Evolutionary conservation across 73 alveolate species (phyloP), one percentile per base, ranked within the genome.

Genomic region (Halteria grandinella): DNA sequence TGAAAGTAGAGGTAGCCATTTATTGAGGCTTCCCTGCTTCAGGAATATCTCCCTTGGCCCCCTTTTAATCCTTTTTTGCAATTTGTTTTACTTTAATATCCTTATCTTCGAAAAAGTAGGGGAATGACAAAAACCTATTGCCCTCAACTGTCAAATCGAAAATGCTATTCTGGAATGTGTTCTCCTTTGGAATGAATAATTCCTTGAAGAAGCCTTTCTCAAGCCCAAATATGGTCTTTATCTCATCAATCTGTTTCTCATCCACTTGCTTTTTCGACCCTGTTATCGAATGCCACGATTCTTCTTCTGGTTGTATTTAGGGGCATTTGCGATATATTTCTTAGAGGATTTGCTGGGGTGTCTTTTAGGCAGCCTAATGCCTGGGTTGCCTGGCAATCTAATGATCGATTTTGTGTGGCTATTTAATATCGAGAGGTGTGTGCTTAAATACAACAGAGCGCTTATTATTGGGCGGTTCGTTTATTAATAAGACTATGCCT

Each of bases 381-480:
- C 43, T 4, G 3, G 51, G 14, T 7, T 44, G 69, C 6, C 24
- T 2, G 14, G 12, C 14, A 7, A n/a, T n/a, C n/a, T n/a, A n/a
- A n/a, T n/a, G n/a, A n/a, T n/a, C n/a, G n/a, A n/a, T n/a, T n/a
- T n/a, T n/a, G n/a, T n/a, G n/a, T n/a, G n/a, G n/a, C n/a, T n/a
- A n/a, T n/a, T n/a, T n/a, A n/a, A n/a, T n/a, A n/a, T n/a, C n/a
- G n/a, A n/a, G n/a, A n/a, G n/a, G n/a, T n/a, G 69, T 44, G 29
- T 66, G 51, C 51, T 66, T 66, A 32, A 44, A 66, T 31, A 66
- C 80, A 6, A 41, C 17, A n/a, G n/a, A n/a, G 11, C 66, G 20
- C 17, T 52, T 44, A 53, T 66, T 66, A 28, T 66, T 66, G n/a
- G 80, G 80, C 8, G 80, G 80, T 25, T 66, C 80, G 28, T 53